Evolutionary conservation across 306 rosid species (phyloP).

Genomic region (Quercus alba): DNA sequence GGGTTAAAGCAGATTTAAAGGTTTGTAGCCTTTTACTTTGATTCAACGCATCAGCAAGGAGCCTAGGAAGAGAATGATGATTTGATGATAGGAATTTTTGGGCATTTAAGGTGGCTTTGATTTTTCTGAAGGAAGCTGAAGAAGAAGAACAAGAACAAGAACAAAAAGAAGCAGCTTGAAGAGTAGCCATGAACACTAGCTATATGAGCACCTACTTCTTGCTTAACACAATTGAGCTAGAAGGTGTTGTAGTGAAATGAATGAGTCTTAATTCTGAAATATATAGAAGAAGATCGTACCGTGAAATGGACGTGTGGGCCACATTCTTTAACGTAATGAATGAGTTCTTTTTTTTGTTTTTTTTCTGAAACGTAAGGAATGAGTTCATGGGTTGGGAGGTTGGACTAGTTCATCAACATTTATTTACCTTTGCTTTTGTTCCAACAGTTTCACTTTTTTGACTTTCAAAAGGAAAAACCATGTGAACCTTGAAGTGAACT

Average conservation of each 20-base stretch:
- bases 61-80: conserved; percentile 3
- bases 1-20: conserved; percentile 3
- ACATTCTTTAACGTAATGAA: neutral
- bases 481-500: too few relatives aligned
- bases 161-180: conserved; percentile 13
- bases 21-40: neutral
- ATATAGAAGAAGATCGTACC: neutral
- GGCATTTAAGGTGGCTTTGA: conserved; percentile 7
- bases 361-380: neutral
- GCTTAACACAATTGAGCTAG: neutral
- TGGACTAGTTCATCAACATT: neutral
- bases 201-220: neutral
- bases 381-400: neutral
- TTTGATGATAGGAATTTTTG: conserved; percentile 2
- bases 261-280: neutral
- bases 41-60: neutral
- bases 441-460: too few relatives aligned
- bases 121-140: conserved; percentile 1
- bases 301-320: neutral
- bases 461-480: too few relatives aligned
- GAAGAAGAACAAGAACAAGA: neutral
- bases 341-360: neutral
- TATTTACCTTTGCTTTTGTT: neutral
- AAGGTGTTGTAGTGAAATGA: neutral
- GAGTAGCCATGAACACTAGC: conserved; percentile 21